Percentiles rank a stretch among this genome's conserved stretches.
Conservation (phyloP, 2,329 filamentous ascomycete genomes). For the Epichloe coenophiala region DNA sequence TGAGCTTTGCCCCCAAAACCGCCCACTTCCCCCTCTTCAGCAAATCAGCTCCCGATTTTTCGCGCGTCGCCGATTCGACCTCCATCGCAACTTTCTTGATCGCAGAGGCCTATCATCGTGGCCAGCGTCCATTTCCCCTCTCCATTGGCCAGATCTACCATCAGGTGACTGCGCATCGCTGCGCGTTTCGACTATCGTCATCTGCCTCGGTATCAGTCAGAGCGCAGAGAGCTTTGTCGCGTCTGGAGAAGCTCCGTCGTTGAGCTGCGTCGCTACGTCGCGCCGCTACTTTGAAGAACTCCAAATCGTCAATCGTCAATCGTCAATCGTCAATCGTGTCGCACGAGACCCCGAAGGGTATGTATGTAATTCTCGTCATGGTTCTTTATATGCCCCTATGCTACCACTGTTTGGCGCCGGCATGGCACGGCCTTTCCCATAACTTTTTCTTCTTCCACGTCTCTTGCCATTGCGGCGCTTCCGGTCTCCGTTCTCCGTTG, state of each 20-base stretch:
- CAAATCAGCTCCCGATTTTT: conserved; percentile 38
- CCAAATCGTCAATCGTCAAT: no score
- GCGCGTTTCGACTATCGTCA: conserved; percentile 9
- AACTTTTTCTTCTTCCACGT: not conserved
- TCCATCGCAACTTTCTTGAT: conserved; percentile 24
- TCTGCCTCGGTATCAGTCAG: conserved; percentile 13
- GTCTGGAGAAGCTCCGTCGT: conserved; percentile 2
- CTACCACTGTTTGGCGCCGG: not conserved
- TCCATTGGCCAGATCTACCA: conserved; percentile 32
- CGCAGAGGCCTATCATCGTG: conserved; percentile 39
- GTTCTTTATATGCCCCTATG: not conserved
- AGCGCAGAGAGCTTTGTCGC: conserved; percentile 9
- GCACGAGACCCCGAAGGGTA: conserved; percentile 2
- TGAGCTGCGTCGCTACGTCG: conserved; percentile 9
- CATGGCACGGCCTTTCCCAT: not conserved
- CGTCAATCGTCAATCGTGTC: conserved; percentile 2
- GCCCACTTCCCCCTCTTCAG: conserved; percentile 14
- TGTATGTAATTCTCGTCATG: not conserved
- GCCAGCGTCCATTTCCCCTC: conserved; percentile 25
- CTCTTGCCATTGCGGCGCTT: not conserved
- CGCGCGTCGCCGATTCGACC: conserved; percentile 19
- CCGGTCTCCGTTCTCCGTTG: no score
- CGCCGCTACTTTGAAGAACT: conserved; percentile 2
- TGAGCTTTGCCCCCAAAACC: conserved; percentile 8
- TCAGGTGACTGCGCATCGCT: conserved; percentile 36